Conservation (phyloP, 768 basidiomycete species). For the Calocera viscosa region DNA sequence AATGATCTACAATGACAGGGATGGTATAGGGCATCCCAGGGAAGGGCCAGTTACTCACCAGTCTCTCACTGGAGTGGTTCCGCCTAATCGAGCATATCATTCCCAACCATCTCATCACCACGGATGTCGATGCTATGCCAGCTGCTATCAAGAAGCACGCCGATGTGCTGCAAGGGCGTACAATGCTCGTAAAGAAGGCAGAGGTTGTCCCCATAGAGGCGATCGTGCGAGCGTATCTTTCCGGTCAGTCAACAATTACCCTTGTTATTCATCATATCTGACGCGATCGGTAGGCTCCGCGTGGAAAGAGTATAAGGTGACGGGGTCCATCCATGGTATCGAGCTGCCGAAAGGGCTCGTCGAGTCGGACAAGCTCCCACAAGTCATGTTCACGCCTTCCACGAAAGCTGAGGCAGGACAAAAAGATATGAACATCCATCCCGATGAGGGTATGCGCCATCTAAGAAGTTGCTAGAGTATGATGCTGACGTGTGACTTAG, state of each 20-base stretch:
- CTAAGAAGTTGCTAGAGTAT: neutral
- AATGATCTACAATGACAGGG: neutral
- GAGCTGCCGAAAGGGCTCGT: slow-evolving; percentile 56
- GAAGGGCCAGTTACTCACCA: slow-evolving; percentile 81
- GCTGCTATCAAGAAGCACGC: slow-evolving; percentile 58
- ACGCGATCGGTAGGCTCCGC: slow-evolving; percentile 60
- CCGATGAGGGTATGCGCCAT: slow-evolving; percentile 45
- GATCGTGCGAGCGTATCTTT: slow-evolving; percentile 90
- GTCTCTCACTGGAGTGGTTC: slow-evolving; percentile 95
- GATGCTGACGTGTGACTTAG: slow-evolving; percentile 27
- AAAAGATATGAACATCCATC: slow-evolving; percentile 94
- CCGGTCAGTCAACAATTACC: slow-evolving; percentile 43
- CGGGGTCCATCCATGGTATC: slow-evolving; percentile 80
- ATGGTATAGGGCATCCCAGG: slow-evolving; percentile 71
- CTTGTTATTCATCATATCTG: neutral
- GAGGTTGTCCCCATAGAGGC: slow-evolving; percentile 84
- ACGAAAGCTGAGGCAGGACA: slow-evolving; percentile 90
- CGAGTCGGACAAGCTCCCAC: slow-evolving; percentile 73
- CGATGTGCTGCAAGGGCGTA: slow-evolving; percentile 64
- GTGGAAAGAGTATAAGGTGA: slow-evolving; percentile 85
- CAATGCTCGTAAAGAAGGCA: slow-evolving; percentile 86
- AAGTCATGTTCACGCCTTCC: slow-evolving; percentile 87
- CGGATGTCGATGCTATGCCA: slow-evolving; percentile 70
- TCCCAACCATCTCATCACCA: slow-evolving; percentile 81
- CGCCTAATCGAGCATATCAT: slow-evolving; percentile 62